Percentiles rank a stretch among this genome's conserved stretches.
phyloP scores from a whole-genome alignment of 1,139 yeast genomes.

The Suhomyces bolitotheri region DNA sequence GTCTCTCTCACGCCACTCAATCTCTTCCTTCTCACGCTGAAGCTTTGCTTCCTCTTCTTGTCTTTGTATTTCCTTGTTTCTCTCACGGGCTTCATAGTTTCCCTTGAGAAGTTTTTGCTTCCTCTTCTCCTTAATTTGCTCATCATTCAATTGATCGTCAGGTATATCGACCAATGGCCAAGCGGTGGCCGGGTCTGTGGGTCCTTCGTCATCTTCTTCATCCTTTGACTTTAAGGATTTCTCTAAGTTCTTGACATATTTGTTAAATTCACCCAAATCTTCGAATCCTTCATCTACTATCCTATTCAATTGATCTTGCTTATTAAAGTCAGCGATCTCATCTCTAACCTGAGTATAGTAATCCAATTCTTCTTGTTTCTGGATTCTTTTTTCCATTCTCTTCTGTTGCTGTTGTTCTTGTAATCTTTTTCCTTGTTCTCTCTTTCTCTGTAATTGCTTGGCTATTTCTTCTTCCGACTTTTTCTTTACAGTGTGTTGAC shows the following conservation, averaged over 20 bases:
- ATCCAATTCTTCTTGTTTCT: conserved; percentile 78
- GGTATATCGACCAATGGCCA: conserved; percentile 85
- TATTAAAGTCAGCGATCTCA: conserved; percentile 48
- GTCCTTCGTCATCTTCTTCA: conserved; percentile 44
- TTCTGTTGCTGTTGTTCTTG: conserved; percentile 92
- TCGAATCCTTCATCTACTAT: conserved; percentile 78
- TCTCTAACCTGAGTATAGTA: conserved; percentile 63
- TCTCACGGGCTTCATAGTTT: conserved; percentile 82
- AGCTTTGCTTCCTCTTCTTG: conserved; percentile 55
- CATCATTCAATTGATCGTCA: conserved; percentile 78
- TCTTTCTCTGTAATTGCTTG: conserved; percentile 73
- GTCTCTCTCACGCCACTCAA: conserved; percentile 75
- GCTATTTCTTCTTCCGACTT: conserved; percentile 84
- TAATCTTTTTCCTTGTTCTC: conserved; percentile 82
- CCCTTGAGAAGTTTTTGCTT: conserved; percentile 82
- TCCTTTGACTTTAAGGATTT: conserved; percentile 58
- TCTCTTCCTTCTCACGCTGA: conserved; percentile 60
- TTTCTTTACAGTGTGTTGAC: conserved; percentile 53
- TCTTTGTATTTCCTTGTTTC: conserved; percentile 75
- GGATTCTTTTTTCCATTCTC: conserved; percentile 73
- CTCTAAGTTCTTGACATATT: conserved; percentile 66
- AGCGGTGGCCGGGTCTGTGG: conserved; percentile 49
- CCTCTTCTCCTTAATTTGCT: conserved; percentile 82
- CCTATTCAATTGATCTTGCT: conserved; percentile 46
- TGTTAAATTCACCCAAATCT: conserved; percentile 68